Evolutionary conservation across 768 basidiomycete species (phyloP), one percentile per base, ranked within the genome.

Genomic region (Amanita phalloides): DNA sequence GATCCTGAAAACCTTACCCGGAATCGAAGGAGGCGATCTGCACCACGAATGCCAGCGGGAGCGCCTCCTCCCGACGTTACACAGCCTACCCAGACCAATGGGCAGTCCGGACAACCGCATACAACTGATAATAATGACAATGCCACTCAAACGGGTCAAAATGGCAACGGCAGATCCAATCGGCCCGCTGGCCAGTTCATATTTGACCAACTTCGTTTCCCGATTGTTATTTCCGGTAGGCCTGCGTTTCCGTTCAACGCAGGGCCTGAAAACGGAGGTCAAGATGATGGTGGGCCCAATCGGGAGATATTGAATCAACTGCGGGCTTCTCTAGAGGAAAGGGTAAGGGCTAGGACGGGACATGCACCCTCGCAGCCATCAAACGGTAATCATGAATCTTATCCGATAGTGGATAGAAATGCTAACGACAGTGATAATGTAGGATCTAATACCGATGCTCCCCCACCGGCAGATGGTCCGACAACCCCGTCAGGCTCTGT

Each of bases 1-100:
- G 88, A 90, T 60, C 88, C 88, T 0, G 81, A 87, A 51, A 82
- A 82, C 52, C 64, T 89, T 43, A 87, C 85, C 0, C 79, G 71
- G 48, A 64, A 62, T 10, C 60, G 66, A 13, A 55, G 64, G 17
- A 55, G 65, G 25, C 59, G 58, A 42, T 55, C 48, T 25, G n/a
- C 25, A 14, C 48, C 62, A 3, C 56, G 53, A 45, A 53, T 32
- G 35, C 30, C 51, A 8, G 23, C 45, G 20, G 32, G 20, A 5
- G 11, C 33, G 7, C 51, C 48, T 8, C 17, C 37, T 14, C 21
- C 36, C 20, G 17, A 38, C 7, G 28, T 17, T 11, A 13, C 49
- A 10, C 23, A 39, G 14, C 48, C 23, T 35, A 23, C 13, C 8
- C 38, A 23, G 37, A 35, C 33, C 6, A 41, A 26, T 8, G 30